Percentiles rank a stretch among this genome's conserved stretches.
Conservation (phyloP, 208 protist genomes). For the Histomonas meleagridis region DNA sequence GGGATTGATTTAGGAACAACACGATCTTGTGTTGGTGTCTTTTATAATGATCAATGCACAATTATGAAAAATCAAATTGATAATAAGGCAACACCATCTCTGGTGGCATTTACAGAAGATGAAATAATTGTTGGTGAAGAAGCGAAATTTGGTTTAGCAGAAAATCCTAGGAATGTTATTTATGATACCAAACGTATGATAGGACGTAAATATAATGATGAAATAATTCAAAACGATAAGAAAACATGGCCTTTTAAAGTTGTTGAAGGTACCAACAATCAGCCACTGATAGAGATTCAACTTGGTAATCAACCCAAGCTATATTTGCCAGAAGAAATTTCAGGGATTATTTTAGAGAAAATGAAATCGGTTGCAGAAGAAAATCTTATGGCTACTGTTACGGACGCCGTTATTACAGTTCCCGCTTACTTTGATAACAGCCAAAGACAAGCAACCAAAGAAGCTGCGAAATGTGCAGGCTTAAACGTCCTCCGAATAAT, state of each 20-base stretch:
- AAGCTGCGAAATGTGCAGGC: constrained; percentile 62
- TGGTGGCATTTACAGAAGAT: constrained; percentile 68
- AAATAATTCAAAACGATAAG: not conserved
- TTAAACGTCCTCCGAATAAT: constrained; percentile 63
- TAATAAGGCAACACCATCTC: constrained; percentile 67
- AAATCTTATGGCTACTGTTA: not conserved
- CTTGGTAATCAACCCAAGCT: not conserved
- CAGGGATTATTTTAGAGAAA: not conserved
- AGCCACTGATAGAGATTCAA: not conserved
- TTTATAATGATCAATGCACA: constrained; percentile 58
- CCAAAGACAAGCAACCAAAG: not conserved
- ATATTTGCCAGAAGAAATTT: not conserved
- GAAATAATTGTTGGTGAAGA: not conserved
- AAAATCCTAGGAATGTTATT: not conserved
- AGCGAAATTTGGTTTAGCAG: not conserved
- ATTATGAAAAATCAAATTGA: constrained; percentile 66
- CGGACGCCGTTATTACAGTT: not conserved
- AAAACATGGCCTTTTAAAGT: not conserved
- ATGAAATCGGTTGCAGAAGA: not conserved
- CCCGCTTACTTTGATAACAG: not conserved
- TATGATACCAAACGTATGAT: not conserved
- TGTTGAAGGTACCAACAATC: not conserved
- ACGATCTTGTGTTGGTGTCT: constrained; percentile 64
- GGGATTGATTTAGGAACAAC: constrained; percentile 57
- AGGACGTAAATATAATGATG: not conserved